These are phyloP conservation scores for Plectosphaerella cucumerina DNA, from an alignment of 2,329 filamentous ascomycete species.

Conservation along the genomic window DNA sequence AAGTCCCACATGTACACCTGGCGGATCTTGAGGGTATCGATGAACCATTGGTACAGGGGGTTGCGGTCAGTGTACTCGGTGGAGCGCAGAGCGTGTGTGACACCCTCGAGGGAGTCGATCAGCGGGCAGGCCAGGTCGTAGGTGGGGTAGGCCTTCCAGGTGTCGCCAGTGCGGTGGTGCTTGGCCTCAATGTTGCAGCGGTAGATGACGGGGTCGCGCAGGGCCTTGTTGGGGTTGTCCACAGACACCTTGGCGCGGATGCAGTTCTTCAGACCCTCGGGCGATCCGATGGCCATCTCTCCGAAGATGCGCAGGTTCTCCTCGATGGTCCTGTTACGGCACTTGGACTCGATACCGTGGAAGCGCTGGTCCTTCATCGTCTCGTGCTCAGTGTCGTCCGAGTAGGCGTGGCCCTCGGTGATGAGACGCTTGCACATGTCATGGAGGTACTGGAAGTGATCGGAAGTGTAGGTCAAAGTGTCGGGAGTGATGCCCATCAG, in stretches of 20 bases:
- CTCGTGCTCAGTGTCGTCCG: conserved; percentile 89
- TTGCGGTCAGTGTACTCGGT: conserved; percentile 88
- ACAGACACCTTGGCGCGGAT: conserved; percentile 92
- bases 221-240: conserved; percentile 90
- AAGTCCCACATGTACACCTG: conserved; percentile 85
- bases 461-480: conserved; percentile 81
- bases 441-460: conserved; percentile 93
- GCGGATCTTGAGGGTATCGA: conserved; percentile 68
- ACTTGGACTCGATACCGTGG: conserved; percentile 76
- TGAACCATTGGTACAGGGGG: conserved; percentile 83
- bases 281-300: conserved; percentile 85
- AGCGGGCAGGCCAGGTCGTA: conserved; percentile 86
- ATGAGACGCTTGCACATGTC: conserved; percentile 81
- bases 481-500: conserved; percentile 92
- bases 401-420: conserved; percentile 82
- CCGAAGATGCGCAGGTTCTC: conserved; percentile 83
- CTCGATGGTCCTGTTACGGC: conserved; percentile 73
- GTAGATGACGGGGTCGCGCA: conserved; percentile 97
- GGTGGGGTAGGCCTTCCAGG: conserved; percentile 83
- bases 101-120: conserved; percentile 74
- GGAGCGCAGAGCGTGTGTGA: conserved; percentile 78
- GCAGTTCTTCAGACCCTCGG: conserved; percentile 79
- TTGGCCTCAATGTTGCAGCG: conserved; percentile 69
- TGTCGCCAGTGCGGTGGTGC: conserved; percentile 74
- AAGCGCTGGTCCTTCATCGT: conserved; percentile 82